phyloP scores from a whole-genome alignment of 2,329 filamentous ascomycete genomes.

The Alternaria atra region DNA sequence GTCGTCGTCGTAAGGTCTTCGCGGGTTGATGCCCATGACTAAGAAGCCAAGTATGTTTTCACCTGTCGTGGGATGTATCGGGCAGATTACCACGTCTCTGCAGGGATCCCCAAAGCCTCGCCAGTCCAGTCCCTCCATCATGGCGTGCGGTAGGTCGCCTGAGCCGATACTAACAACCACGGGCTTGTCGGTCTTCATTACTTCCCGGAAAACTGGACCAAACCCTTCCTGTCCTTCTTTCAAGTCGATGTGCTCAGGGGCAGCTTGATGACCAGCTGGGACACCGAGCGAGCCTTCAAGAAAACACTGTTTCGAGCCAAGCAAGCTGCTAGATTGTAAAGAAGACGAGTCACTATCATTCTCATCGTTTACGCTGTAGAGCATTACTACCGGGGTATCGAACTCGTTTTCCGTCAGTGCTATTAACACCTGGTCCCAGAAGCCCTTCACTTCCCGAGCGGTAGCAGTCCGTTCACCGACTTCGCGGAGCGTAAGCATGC shows the following conservation, averaged over 20 bases:
- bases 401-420: conserved; percentile 77
- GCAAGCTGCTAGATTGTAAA: conserved; percentile 71
- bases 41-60: conserved; percentile 80
- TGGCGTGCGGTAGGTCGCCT: conserved; percentile 69
- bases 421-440: conserved; percentile 75
- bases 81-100: conserved; percentile 76
- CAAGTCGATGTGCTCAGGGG: conserved; percentile 71
- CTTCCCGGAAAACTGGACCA: conserved; percentile 77
- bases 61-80: conserved; percentile 78
- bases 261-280: conserved; percentile 68
- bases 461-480: conserved; percentile 77
- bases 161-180: conserved; percentile 73
- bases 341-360: conserved; percentile 76
- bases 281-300: conserved; percentile 78
- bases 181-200: conserved; percentile 73
- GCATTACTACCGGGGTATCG: conserved; percentile 78
- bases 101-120: conserved; percentile 77
- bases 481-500: conserved; percentile 81
- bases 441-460: conserved; percentile 75
- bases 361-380: conserved; percentile 80
- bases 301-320: conserved; percentile 69
- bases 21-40: conserved; percentile 79
- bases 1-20: conserved; percentile 80
- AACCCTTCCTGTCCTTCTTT: conserved; percentile 76
- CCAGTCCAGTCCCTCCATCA: conserved; percentile 74